Base-by-base conservation (phyloP, 202 grass and related monocot genomes). In the Carex arenaria region DNA sequence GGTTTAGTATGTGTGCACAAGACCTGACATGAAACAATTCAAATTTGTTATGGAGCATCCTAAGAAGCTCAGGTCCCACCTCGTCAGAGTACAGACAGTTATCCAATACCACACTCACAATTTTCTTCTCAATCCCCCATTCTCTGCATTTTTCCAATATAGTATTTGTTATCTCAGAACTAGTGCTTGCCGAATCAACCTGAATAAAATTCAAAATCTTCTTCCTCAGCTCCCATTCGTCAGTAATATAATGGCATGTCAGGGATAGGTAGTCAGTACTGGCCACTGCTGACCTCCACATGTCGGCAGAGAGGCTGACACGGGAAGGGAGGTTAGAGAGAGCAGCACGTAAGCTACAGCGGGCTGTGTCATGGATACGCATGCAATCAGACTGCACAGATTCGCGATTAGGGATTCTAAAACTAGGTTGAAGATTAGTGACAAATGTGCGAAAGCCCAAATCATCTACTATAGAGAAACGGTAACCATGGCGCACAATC, bases 11-110 rank as follows among this genome's bases (percentile, higher is more conserved):
- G 82, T 93, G 86, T 0, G 91, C 82, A 87, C 93, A 95, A 86
- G 93, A 93, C 45, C 81, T 90, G 43, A 93, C 93, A 66, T 93
- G 90, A 42, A 98, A 93, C 40, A 98, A 30, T 52, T 90, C 91
- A 51, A 74, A 74, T 49, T 78, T 85, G 22, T 62, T 77, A 65
- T 90, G 91, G 40, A 91, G 87, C 30, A 95, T 76, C 28, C 13
- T 78, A 62, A 85, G 55, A 49, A 85, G 69, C 69, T 78, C 69
- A 49, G 71, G 40, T 32, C 71, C 61, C 59, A 77, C 69, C 36
- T 38, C 83, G 3, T 85, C 83, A 64, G 71, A 54, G 59, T 61
- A 82, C 43, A 52, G 64, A 85, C 83, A 85, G 60, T 78, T 85
- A 64, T 85, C 83, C 38, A 82, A 82, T 31, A 88, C 63, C 63